Percentiles rank a stretch among this genome's conserved stretches.
phyloP scores from a whole-genome alignment of 2,329 filamentous ascomycete genomes.

The Onygenales sp. region DNA sequence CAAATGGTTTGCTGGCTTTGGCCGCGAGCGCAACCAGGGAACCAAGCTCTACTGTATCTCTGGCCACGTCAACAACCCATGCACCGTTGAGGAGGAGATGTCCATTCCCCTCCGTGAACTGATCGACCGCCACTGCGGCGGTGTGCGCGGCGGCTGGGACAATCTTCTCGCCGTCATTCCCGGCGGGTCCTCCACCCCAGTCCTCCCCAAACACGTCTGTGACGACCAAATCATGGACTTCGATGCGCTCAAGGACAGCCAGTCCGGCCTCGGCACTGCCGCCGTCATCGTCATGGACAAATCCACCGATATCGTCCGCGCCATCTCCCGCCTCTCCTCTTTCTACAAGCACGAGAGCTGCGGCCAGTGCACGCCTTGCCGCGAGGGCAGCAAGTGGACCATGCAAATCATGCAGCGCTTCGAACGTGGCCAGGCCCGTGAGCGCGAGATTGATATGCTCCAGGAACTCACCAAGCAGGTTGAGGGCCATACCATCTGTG shows the following conservation, averaged over 20 bases:
- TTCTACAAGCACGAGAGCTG: conserved; percentile 99
- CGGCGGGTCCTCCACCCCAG: conserved; percentile 91
- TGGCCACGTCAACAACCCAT: conserved; percentile 96
- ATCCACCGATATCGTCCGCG: conserved; percentile 88
- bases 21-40: conserved; percentile 89
- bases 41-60: conserved; percentile 99
- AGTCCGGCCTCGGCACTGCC: conserved; percentile 92
- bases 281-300: conserved; percentile 99
- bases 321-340: conserved; percentile 83
- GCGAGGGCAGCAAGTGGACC: conserved; percentile 98
- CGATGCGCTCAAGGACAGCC: conserved; percentile 93
- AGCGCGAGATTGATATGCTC: conserved; percentile 97
- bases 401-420: conserved; percentile 98
- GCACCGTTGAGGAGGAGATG: conserved; percentile 98
- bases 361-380: conserved; percentile 98
- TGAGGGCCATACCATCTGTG: conserved; percentile 97
- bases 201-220: conserved; percentile 80
- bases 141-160: conserved; percentile 94
- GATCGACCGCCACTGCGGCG: conserved; percentile 96
- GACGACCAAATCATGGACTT: conserved; percentile 99
- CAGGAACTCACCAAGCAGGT: conserved; percentile 99
- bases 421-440: conserved; percentile 77
- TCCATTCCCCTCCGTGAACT: conserved; percentile 91
- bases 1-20: conserved; percentile 87
- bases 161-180: conserved; percentile 93